Evolutionary conservation across 176 grass and related monocot genomes (phyloP), one percentile per base, ranked within the genome.

Genomic region (Panicum miliaceum): DNA sequence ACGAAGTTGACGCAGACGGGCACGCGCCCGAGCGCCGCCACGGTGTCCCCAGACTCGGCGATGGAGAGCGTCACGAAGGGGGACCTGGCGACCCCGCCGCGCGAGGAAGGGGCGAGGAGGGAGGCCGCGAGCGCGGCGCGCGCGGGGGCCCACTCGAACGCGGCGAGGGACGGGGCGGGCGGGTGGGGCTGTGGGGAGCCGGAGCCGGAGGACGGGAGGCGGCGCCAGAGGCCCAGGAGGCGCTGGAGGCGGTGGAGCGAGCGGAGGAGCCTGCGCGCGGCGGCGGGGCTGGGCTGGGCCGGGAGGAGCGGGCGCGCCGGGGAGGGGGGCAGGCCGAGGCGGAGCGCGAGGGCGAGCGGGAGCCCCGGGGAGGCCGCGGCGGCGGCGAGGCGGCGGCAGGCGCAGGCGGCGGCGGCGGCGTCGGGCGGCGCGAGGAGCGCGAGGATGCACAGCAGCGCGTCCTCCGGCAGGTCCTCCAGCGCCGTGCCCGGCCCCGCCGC

Each of bases 101-200:
- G 40, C 12, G 81, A 0, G 14, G 86, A 76, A n/a, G 87, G 87
- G n/a, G 76, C 23, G 46, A 94, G 85, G 57, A 84, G 64, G 40
- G 82, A 92, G 12, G 85, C 90, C 13, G 68, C 71, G 20, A 94
- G 86, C 57, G 83, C 86, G 47, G 87, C 88, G 3, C 75, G 18
- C 67, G 82, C 82, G 16, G 57, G 82, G 16, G 9, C 88, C 90
- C 93, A 92, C 68, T 94, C 93, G 90, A 94, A 94, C 0, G 88
- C 80, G 57, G 84, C 82, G 78, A 94, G 82, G 47, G 76, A 78
- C 4, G 82, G 78, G 12, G 71, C 2, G 8, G 0, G 72, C 53
- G 12, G 27, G 1, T 1, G 18, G 71, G 56, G 4, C 29, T 32
- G 29, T 56, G 13, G 45, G 20, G 37, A 27, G 23, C 48, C 6